Percentiles rank a stretch among this genome's conserved stretches.
These are phyloP conservation scores for Penicillium waksmanii DNA, from an alignment of 495 filamentous ascomycete species.

Conservation along the genomic window DNA sequence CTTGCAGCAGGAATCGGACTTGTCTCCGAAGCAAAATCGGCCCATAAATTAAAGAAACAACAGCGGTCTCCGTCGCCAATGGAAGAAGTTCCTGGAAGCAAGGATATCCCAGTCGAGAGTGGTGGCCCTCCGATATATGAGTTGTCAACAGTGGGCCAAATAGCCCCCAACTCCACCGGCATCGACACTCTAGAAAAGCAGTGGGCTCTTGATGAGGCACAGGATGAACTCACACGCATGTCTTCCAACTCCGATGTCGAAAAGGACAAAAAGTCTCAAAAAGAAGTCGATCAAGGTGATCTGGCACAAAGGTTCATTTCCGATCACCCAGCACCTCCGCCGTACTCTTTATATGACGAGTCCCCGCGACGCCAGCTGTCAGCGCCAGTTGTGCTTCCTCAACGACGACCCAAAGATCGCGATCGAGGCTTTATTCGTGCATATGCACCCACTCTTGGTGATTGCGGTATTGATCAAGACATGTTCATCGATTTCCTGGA, in stretches of 20 bases:
- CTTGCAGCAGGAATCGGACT: slow-evolving; percentile 52
- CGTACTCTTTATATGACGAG: background rate
- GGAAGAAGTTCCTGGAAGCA: background rate
- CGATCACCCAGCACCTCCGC: background rate
- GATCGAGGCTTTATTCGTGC: slow-evolving; percentile 39
- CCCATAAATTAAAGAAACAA: slow-evolving; percentile 42
- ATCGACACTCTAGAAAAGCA: slow-evolving; percentile 40
- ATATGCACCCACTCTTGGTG: slow-evolving; percentile 56
- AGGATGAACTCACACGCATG: slow-evolving; percentile 29
- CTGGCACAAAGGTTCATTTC: background rate
- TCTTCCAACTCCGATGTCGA: background rate
- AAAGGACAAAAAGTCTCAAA: background rate
- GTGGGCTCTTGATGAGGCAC: slow-evolving; percentile 57
- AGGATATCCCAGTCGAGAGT: background rate
- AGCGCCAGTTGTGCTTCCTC: slow-evolving; percentile 38
- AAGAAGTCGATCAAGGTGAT: background rate
- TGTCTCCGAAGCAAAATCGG: slow-evolving; percentile 44
- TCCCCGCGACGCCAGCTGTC: slow-evolving; percentile 32
- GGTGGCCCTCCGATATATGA: background rate
- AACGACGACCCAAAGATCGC: slow-evolving; percentile 36
- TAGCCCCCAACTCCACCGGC: background rate
- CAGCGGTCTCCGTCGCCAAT: background rate
- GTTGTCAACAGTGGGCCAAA: background rate
- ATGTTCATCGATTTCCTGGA: slow-evolving; percentile 60
- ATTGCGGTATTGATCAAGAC: slow-evolving; percentile 53